Evolutionary conservation across 805 yeast genomes (phyloP).

Genomic region (Yarrowia bubula): DNA sequence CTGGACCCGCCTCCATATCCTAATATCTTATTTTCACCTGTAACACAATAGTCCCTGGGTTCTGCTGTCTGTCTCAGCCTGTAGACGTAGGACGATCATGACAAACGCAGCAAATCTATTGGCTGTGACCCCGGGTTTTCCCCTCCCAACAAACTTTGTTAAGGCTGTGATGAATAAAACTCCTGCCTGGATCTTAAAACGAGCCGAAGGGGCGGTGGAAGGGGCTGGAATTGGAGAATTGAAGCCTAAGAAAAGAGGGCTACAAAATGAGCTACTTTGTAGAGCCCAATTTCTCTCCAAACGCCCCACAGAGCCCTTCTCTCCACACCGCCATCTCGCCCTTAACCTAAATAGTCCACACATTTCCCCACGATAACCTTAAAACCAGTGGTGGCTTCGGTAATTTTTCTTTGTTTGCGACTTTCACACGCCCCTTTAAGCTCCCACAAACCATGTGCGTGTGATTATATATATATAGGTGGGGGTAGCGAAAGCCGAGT

Average conservation of each 20-base stretch:
- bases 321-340: slow-evolving; percentile 13
- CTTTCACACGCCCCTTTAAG: slow-evolving; percentile 25
- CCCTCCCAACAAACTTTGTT: slow-evolving; percentile 26
- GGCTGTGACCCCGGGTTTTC: slow-evolving; percentile 25
- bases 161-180: background rate
- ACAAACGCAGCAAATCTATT: slow-evolving; percentile 17
- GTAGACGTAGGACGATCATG: slow-evolving; percentile 16
- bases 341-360: slow-evolving; percentile 14
- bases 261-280: background rate
- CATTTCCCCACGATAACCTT: slow-evolving; percentile 25
- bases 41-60: background rate
- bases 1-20: background rate
- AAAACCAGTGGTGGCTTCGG: slow-evolving; percentile 14
- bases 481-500: slow-evolving; percentile 24
- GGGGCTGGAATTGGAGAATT: background rate
- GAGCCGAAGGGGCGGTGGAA: background rate
- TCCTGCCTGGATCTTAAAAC: background rate
- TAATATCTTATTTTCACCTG: background rate
- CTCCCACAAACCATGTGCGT: slow-evolving; percentile 25
- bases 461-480: slow-evolving; percentile 19
- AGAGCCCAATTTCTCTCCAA: too few species aligned
- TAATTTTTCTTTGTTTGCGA: slow-evolving; percentile 21
- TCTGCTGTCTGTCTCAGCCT: slow-evolving; percentile 15
- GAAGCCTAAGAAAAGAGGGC: background rate
- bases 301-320: background rate